These are phyloP conservation scores for Arachnomyces sp. DNA, from an alignment of 2,329 filamentous ascomycete species.

Conservation along the genomic window DNA sequence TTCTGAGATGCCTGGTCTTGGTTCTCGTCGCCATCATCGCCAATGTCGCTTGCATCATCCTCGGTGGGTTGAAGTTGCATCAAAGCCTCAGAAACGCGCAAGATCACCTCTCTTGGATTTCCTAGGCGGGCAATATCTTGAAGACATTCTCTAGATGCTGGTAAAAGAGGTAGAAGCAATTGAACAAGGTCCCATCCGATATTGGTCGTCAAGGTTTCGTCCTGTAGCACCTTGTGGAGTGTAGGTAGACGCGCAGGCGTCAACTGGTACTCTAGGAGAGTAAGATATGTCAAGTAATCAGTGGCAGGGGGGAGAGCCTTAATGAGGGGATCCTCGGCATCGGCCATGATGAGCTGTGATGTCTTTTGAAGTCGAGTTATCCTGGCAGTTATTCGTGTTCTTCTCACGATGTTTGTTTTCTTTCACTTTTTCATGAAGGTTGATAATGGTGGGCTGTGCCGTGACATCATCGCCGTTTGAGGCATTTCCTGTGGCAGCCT, in stretches of 20 bases:
- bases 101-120: slow-evolving; percentile 56
- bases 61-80: slow-evolving; percentile 46
- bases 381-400: neutral
- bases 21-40: slow-evolving; percentile 19
- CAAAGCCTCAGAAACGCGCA: slow-evolving; percentile 55
- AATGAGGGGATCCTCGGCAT: slow-evolving; percentile 43
- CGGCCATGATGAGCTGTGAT: slow-evolving; percentile 16
- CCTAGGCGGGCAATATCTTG: slow-evolving; percentile 54
- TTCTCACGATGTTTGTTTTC: neutral
- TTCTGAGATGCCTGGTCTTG: slow-evolving; percentile 8
- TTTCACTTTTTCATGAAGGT: neutral
- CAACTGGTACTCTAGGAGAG: slow-evolving; percentile 56
- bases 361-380: neutral
- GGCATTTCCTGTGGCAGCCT: neutral
- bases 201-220: slow-evolving; percentile 52
- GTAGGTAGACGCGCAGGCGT: slow-evolving; percentile 49
- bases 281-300: slow-evolving; percentile 59
- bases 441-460: slow-evolving; percentile 1
- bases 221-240: slow-evolving; percentile 52
- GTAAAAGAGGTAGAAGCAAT: slow-evolving; percentile 51
- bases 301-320: slow-evolving; percentile 52
- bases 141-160: slow-evolving; percentile 50
- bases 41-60: slow-evolving; percentile 24
- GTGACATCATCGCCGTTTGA: neutral
- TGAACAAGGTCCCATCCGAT: slow-evolving; percentile 61